Conservation (phyloP, 345 rosid genomes). For the Aquilaria yunnanensis region DNA sequence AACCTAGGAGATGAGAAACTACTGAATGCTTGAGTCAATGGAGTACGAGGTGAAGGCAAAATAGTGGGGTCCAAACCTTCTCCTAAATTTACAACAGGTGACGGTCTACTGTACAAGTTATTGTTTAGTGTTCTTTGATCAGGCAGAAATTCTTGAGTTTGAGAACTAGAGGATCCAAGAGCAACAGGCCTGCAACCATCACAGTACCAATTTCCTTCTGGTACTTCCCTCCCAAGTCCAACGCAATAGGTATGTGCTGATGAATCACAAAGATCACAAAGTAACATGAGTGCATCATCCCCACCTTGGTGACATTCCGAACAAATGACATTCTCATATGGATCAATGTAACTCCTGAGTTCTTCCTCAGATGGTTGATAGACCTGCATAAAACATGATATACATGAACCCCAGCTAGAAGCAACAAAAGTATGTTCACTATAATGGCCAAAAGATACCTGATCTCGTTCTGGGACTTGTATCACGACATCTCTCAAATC, state of each 20-base stretch:
- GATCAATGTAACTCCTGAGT: conserved; percentile 87
- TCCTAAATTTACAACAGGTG: conserved; percentile 36
- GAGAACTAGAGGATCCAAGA: conserved; percentile 69
- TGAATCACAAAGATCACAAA: conserved; percentile 97
- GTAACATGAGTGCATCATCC: conserved; percentile 95
- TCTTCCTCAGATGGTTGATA: conserved; percentile 98
- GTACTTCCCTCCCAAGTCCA: conserved; percentile 92
- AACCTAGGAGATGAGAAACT: conserved; percentile 65
- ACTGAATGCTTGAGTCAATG: conserved; percentile 38
- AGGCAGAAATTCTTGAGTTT: conserved; percentile 35
- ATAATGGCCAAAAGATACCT: conserved; percentile 40
- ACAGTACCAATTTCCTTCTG: conserved; percentile 99
- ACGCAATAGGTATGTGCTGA: conserved; percentile 98
- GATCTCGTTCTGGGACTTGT: conserved; percentile 82
- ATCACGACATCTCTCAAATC: conserved; percentile 71
- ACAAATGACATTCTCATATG: conserved; percentile 88
- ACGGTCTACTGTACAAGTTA: conserved; percentile 41
- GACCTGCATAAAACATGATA: conserved; percentile 45
- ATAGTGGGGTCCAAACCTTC: conserved; percentile 43
- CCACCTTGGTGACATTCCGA: conserved; percentile 96
- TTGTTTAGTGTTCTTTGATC: conserved; percentile 41
- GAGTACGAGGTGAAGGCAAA: conserved; percentile 46
- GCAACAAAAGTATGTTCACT: conserved; percentile 1
- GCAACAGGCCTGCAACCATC: conserved; percentile 87
- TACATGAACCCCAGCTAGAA: conserved; percentile 2